Evolutionary conservation across 2,329 filamentous ascomycete genomes (phyloP).

Genomic region (Fusarium torreyae): DNA sequence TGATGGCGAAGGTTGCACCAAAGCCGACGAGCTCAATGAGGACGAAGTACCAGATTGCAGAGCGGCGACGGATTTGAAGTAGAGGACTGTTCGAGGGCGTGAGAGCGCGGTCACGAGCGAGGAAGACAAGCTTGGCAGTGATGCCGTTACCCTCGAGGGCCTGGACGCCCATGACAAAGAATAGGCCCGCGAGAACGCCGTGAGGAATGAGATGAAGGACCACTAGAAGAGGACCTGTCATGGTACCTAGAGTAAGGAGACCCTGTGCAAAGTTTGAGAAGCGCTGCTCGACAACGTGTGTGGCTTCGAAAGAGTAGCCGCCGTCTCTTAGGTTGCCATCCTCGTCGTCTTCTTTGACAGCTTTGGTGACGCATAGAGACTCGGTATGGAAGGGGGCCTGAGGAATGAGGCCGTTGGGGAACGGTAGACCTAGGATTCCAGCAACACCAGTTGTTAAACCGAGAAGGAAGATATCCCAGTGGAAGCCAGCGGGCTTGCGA

Average conservation of each 20-base stretch:
- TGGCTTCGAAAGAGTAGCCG: slow-evolving; percentile 65
- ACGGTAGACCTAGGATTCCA: slow-evolving; percentile 82
- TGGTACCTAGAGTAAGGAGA: slow-evolving; percentile 82
- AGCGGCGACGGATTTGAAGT: slow-evolving; percentile 70
- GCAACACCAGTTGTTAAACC: slow-evolving; percentile 83
- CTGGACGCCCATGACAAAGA: slow-evolving; percentile 89
- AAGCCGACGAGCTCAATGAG: slow-evolving; percentile 78
- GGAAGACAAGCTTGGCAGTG: slow-evolving; percentile 80
- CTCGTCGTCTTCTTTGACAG: slow-evolving; percentile 67
- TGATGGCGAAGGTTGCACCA: slow-evolving; percentile 85
- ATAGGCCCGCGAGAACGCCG: slow-evolving; percentile 83
- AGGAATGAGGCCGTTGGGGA: slow-evolving; percentile 87
- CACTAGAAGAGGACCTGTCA: slow-evolving; percentile 80
- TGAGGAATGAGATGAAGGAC: slow-evolving; percentile 85
- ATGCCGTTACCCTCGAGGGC: slow-evolving; percentile 84
- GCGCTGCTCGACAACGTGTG: slow-evolving; percentile 83
- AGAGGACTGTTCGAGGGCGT: slow-evolving; percentile 74
- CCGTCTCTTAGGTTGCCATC: slow-evolving; percentile 67
- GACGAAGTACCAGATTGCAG: slow-evolving; percentile 81
- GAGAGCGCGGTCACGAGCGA: slow-evolving; percentile 75
- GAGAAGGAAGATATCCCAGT: slow-evolving; percentile 88
- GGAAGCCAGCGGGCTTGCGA: slow-evolving; percentile 85
- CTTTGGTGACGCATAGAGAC: slow-evolving; percentile 79
- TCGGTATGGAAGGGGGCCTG: slow-evolving; percentile 88
- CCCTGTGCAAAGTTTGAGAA: slow-evolving; percentile 85